Base-by-base conservation (phyloP, 2,329 filamentous ascomycete species). In the Trichophaea hybrida region DNA sequence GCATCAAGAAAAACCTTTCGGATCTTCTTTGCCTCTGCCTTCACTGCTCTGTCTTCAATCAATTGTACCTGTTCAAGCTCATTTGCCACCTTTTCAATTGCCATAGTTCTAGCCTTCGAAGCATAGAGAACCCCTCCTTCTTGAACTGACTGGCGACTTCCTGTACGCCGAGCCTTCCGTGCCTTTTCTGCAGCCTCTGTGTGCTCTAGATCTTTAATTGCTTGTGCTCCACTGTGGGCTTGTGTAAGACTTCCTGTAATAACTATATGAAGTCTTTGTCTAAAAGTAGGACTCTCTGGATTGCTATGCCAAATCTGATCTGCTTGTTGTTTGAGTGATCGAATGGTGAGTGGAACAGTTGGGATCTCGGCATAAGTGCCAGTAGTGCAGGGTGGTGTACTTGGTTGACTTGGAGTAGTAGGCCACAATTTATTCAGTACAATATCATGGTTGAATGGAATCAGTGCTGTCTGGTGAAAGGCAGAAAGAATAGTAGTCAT, bases 401-500 rank as follows among this genome's bases (percentile, higher is more conserved):
- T 10, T 43, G 38, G 38, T 43, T 1, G 38, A 43, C 10, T 43
- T 1, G n/a, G 10, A 1, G 10, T 43, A 15, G 38, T 4, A 43
- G 10, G n/a, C n/a, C 51, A 50, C 8, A 62, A 40, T 13, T 58
- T 61, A 6, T 49, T 37, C 2, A 62, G 12, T 6, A 62, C 59
- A 40, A 57, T 50, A 8, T 46, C 31, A 15, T 38, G 35, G 48
- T 62, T 61, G 24, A 17, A 58, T 12, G 60, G 59, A 48, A 57
- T 31, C 31, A 62, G 6, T 4, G 59, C 59, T 24, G 52, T 49
- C 17, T 52, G n/a, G 38, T 43, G 17, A 15, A 61, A 62, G 13
- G 52, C 60, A 4, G 46, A 57, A 33, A 15, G 7, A 38, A 61
- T 61, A 13, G 52, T 61, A n/a, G 15, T 24, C 40, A n/a, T 13